Evolutionary conservation across 2,329 filamentous ascomycete genomes (phyloP), one percentile per base, ranked within the genome.

Genomic region (Colletotrichum sp.): DNA sequence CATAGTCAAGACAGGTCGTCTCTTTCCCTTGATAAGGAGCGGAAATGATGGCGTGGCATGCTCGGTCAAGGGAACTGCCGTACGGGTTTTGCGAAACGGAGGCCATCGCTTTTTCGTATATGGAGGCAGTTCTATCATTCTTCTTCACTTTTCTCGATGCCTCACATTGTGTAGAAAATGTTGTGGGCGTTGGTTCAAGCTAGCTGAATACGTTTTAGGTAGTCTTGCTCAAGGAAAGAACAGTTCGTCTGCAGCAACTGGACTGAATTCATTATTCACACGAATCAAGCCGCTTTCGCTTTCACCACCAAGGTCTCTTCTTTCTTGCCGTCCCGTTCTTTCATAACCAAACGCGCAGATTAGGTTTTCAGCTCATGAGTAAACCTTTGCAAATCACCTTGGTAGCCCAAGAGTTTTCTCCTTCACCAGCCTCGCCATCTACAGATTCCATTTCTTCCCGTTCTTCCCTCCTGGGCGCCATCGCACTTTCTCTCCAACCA

Each of bases 251-350:
- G 36, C 16, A 43, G 36, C 36, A 5, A 10, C 34, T 38, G 34
- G 34, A 38, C 1, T 1, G 3, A 5, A 18, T 43, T 2, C 0
- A 43, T 0, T 18, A 10, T 8, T 5, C 1, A 12, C 38, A 1
- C 0, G 0, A 43, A 43, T 43, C 36, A 43, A 43, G 4, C 36
- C 36, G 16, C 1, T 3, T 43, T 2, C 16, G 38, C 38, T n/a
- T 43, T 43, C 36, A 43, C 36, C 36, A 43, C 4, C 36, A 43
- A 1, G 16, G 36, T n/a, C 2, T 38, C 4, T n/a, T 43, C 38
- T 43, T 43, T 43, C 38, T n/a, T n/a, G 38, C 38, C 38, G 3
- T n/a, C 38, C 38, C 38, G 16, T 43, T 9, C 38, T 43, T 43
- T 10, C 38, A 43, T 6, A 48, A 0, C 16, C 14, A 43, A 18